Base-by-base conservation (phyloP, 2,329 filamentous ascomycete genomes). In the Colletotrichum endophyticum region DNA sequence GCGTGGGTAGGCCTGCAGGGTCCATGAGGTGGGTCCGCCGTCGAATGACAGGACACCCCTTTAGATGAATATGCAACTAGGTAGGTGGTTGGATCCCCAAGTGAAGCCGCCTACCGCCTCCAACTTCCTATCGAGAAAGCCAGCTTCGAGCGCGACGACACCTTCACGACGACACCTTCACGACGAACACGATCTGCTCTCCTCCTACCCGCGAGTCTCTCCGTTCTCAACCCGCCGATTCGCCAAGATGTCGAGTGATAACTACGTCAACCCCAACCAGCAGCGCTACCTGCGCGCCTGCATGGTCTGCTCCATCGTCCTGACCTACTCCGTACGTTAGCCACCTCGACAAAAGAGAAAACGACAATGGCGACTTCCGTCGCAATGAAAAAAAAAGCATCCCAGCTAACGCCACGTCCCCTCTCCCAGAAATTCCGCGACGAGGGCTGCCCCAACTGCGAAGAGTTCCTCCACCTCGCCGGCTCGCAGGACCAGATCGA, bases 261-360 rank as follows among this genome's bases (percentile, higher is more conserved):
- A 92, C 84, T 96, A 92, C 84, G 93, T 96, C 78, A 87, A 94
- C 19, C 91, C 94, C 8, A 90, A 89, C 84, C 95, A 97, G 86
- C 93, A 94, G 88, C 95, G 96, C 86, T 93, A 95, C 84, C 91
- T 98, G 80, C 96, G 97, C 86, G 97, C 97, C 82, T 99, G 97
- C 90, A 98, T 99, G 96, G 95, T 99, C 80, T 99, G 97, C 92
- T 96, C 95, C 71, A 94, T 99, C 83, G 95, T 99, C 79, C 95
- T 96, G 89, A 94, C 95, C 77, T 92, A 94, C 82, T 90, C 90
- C 79, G 94, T 96, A 88, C 80, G 91, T 84, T 16, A 61, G 53
- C 34, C 68, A 66, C 72, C 36, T 66, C 70, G 67, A 39, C 78
- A 36, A 63, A 76, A 16, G 12, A 64, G 69, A 66, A 69, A 28